phyloP scores from a whole-genome alignment of 441 rosid species.

The Gossypium davidsonii region DNA sequence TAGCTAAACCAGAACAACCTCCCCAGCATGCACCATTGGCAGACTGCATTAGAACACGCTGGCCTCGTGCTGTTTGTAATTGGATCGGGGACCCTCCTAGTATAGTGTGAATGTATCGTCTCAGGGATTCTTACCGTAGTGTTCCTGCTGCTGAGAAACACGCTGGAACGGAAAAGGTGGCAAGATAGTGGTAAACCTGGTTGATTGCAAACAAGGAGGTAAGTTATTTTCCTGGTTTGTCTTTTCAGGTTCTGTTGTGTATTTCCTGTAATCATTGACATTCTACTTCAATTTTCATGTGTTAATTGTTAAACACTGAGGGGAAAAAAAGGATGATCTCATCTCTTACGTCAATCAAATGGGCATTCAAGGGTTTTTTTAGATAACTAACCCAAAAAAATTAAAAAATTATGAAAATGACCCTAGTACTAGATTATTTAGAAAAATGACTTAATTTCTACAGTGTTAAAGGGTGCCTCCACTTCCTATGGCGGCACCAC shows the following conservation, averaged over 20 bases:
- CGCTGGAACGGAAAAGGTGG: constrained; percentile 4
- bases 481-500: too few species aligned
- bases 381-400: too few species aligned
- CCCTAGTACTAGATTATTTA: too few species aligned
- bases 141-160: constrained; percentile 7
- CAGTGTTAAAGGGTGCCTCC: too few species aligned
- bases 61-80: constrained; percentile 87
- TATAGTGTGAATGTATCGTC: constrained; percentile 43
- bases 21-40: constrained; percentile 86
- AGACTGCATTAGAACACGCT: constrained; percentile 86
- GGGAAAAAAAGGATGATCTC: neutral
- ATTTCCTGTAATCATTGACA: constrained; percentile 22
- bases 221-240: neutral
- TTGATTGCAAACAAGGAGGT: constrained; percentile 11
- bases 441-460: too few species aligned
- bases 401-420: too few species aligned
- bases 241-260: constrained; percentile 17
- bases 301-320: constrained; percentile 11
- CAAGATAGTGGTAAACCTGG: neutral
- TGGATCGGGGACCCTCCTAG: constrained; percentile 95
- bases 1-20: constrained; percentile 54
- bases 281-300: constrained; percentile 28
- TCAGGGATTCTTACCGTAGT: neutral
- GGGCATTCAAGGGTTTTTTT: neutral
- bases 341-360: constrained; percentile 22